Evolutionary conservation across 345 rosid genomes (phyloP).

Genomic region (Rubroshorea leprosula): DNA sequence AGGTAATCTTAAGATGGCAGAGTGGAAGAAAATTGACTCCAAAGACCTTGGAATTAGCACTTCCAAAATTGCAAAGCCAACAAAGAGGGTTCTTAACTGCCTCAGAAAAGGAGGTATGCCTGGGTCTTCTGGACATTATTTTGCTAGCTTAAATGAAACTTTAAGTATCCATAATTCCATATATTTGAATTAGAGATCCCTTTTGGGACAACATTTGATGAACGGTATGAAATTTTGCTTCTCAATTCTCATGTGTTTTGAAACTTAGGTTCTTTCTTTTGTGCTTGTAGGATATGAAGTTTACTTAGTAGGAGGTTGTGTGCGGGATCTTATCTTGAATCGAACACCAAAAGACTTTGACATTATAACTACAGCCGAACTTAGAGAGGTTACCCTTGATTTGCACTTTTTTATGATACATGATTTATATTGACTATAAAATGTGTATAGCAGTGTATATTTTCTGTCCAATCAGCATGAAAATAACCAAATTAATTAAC

Average conservation of each 20-base stretch:
- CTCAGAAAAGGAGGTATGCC: constrained; percentile 45
- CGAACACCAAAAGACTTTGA: constrained; percentile 86
- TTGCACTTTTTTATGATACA: background rate
- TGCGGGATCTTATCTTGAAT: constrained; percentile 84
- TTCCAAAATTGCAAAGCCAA: constrained; percentile 40
- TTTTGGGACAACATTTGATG: background rate
- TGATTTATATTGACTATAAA: background rate
- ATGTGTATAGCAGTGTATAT: too few relatives aligned
- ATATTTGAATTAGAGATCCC: background rate
- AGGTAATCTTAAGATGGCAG: constrained; percentile 20
- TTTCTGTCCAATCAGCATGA: too few relatives aligned
- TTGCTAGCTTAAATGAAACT: too few relatives aligned
- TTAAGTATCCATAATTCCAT: too few relatives aligned
- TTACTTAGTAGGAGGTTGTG: constrained; percentile 96
- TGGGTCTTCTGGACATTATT: background rate
- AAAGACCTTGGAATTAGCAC: constrained; percentile 46
- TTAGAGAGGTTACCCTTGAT: constrained; percentile 51
- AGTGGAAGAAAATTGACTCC: constrained; percentile 46
- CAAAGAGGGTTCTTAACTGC: constrained; percentile 48
- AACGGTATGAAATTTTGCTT: too few relatives aligned
- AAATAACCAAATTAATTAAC: too few relatives aligned
- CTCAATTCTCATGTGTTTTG: too few relatives aligned
- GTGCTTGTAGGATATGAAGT: constrained; percentile 58
- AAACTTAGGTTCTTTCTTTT: background rate
- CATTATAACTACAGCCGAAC: constrained; percentile 82